A percentile compares a stretch with the other conserved stretches of the same genome.
Evolutionary conservation across 108 stramenopile species (phyloP).

Genomic region (Cafeteria roenbergensis): DNA sequence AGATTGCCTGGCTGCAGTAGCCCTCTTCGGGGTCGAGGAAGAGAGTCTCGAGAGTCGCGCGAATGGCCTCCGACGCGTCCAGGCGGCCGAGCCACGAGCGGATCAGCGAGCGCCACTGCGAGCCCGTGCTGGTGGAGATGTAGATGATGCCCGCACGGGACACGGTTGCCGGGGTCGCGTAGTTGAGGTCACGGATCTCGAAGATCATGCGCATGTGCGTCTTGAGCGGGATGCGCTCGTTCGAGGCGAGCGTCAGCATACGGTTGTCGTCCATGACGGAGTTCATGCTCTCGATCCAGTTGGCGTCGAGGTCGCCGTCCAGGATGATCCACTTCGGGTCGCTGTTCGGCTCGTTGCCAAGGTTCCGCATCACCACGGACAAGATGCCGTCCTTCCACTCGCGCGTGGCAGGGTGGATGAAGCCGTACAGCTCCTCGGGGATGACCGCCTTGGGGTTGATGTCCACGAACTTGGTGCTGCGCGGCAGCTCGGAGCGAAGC

Average conservation of each 20-base stretch:
- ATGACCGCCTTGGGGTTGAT: constrained; percentile 65
- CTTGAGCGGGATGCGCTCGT: constrained; percentile 63
- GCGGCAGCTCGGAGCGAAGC: constrained; percentile 18
- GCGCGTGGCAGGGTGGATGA: constrained; percentile 55
- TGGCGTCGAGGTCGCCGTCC: constrained; percentile 66
- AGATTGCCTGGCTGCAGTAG: constrained; percentile 34
- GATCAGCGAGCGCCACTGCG: constrained; percentile 63
- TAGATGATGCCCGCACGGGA: constrained; percentile 67
- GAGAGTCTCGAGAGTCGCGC: neutral
- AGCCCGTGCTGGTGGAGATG: constrained; percentile 58
- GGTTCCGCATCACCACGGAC: constrained; percentile 57
- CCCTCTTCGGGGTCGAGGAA: constrained; percentile 13
- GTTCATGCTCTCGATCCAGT: constrained; percentile 74
- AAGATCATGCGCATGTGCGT: constrained; percentile 67
- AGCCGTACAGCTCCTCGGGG: constrained; percentile 62
- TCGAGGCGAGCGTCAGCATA: constrained; percentile 67
- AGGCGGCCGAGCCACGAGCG: constrained; percentile 41
- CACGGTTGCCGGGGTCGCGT: constrained; percentile 64
- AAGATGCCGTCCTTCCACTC: constrained; percentile 69
- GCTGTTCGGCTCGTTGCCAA: constrained; percentile 52
- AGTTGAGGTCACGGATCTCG: constrained; percentile 65
- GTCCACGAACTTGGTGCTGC: constrained; percentile 45
- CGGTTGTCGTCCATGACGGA: constrained; percentile 71
- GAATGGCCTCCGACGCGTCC: constrained; percentile 8
- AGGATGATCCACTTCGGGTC: constrained; percentile 65